Conservation (phyloP, 2,329 filamentous ascomycete genomes). For the Lachnellula subtilissima region DNA sequence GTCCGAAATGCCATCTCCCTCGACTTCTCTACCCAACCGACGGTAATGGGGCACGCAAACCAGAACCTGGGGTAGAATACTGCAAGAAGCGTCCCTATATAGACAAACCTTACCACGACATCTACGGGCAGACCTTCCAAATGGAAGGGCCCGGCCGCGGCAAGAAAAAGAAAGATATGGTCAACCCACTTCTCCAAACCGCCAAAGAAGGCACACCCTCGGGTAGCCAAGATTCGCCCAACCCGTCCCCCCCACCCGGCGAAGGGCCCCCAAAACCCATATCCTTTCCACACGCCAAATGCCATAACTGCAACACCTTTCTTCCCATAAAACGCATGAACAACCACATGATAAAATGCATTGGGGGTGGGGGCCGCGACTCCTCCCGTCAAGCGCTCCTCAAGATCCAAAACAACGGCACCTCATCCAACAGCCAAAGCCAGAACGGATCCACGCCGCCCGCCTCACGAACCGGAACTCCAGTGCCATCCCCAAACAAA, state of each 20-base stretch:
- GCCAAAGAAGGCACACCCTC: constrained; percentile 32
- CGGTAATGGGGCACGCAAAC: constrained; percentile 60
- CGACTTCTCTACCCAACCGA: constrained; percentile 68
- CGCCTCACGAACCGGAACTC: constrained; percentile 59
- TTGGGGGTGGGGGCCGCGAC: constrained; percentile 60
- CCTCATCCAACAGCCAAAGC: constrained; percentile 33
- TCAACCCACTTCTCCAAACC: constrained; percentile 38
- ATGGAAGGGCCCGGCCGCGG: constrained; percentile 69
- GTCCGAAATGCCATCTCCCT: constrained; percentile 69
- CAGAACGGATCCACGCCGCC: constrained; percentile 55
- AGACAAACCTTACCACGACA: constrained; percentile 70
- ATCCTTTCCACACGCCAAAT: constrained; percentile 61
- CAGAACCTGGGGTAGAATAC: constrained; percentile 65
- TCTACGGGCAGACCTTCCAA: constrained; percentile 78
- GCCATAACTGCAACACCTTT: constrained; percentile 63
- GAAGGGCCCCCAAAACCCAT: constrained; percentile 56
- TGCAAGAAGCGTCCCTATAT: constrained; percentile 78
- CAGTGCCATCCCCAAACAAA: constrained; percentile 41
- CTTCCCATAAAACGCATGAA: constrained; percentile 61
- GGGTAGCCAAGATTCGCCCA: constrained; percentile 43
- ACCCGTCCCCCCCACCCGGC: constrained; percentile 41
- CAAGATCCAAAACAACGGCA: constrained; percentile 56
- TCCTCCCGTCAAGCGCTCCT: constrained; percentile 58
- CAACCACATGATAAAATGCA: constrained; percentile 65
- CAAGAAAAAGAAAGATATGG: constrained; percentile 76